These are phyloP conservation scores for Cucurbita pepo DNA, from an alignment of 306 rosid genomes.

Conservation along the genomic window DNA sequence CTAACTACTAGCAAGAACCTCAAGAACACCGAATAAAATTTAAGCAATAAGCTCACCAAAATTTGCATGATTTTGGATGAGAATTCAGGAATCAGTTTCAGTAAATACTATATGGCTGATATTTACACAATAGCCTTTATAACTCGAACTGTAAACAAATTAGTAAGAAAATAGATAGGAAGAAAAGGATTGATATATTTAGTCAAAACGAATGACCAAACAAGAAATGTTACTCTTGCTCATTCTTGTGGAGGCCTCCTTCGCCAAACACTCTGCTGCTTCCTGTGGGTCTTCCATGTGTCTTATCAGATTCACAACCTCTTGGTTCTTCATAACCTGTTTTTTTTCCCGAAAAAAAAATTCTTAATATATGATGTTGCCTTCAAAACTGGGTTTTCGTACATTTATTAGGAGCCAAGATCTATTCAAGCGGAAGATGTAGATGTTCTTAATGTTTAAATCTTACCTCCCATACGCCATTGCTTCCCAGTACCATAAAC, in stretches of 20 bases:
- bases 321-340: slow-evolving; percentile 76
- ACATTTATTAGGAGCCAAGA: neutral
- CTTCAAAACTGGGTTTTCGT: neutral
- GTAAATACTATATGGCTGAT: neutral
- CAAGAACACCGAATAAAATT: neutral
- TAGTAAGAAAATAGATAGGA: neutral
- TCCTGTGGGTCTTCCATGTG: slow-evolving; percentile 64
- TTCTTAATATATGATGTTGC: neutral
- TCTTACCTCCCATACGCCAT: slow-evolving; percentile 83
- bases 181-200: neutral
- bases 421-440: neutral
- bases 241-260: slow-evolving; percentile 64
- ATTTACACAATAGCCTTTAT: neutral
- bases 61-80: neutral
- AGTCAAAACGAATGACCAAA: slow-evolving; percentile 72
- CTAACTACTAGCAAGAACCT: neutral
- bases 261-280: slow-evolving; percentile 73
- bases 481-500: slow-evolving; percentile 64
- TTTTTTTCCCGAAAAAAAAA: neutral
- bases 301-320: slow-evolving; percentile 70
- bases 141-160: neutral
- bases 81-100: neutral
- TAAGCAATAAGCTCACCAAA: neutral
- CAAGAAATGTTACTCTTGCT: slow-evolving; percentile 69
- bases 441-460: neutral